Percentiles rank a stretch among this genome's conserved stretches.
Conservation (phyloP, 129 eudicot species). For the Cynara cardunculus region DNA sequence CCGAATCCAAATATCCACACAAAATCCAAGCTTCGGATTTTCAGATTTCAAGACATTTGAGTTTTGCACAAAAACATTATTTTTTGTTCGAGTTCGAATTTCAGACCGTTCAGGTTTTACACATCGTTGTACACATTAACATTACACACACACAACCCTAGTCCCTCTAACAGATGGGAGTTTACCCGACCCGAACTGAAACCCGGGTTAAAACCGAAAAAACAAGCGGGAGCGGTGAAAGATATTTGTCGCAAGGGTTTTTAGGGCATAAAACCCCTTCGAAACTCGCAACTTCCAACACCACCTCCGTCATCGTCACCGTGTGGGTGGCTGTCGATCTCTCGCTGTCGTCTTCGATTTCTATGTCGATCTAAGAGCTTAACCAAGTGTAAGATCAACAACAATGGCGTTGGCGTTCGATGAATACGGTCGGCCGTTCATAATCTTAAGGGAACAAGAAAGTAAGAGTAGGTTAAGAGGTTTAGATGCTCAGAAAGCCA, state of each 20-base stretch:
- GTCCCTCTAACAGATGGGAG: background rate
- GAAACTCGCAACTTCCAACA: background rate
- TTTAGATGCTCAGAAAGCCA: constrained; percentile 90
- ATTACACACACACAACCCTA: no score
- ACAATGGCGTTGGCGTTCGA: constrained; percentile 95
- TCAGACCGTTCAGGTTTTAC: no score
- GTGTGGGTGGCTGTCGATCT: constrained; percentile 20
- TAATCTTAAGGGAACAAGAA: constrained; percentile 79
- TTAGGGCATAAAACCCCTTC: background rate
- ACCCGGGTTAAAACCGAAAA: background rate
- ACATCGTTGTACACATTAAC: no score
- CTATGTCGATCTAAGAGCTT: constrained; percentile 14
- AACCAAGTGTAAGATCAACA: background rate
- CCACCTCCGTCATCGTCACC: background rate
- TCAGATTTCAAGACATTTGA: no score
- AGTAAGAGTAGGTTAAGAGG: constrained; percentile 77
- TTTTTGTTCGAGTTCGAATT: no score
- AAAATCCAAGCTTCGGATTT: no score
- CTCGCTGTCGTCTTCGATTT: background rate
- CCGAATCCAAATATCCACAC: no score
- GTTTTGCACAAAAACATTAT: no score
- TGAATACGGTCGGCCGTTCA: constrained; percentile 88
- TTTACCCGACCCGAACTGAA: background rate
- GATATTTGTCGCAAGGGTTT: background rate
- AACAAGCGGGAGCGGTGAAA: background rate